Base-by-base conservation (phyloP, 2,329 filamentous ascomycete species). In the Neospermospora avenae region DNA sequence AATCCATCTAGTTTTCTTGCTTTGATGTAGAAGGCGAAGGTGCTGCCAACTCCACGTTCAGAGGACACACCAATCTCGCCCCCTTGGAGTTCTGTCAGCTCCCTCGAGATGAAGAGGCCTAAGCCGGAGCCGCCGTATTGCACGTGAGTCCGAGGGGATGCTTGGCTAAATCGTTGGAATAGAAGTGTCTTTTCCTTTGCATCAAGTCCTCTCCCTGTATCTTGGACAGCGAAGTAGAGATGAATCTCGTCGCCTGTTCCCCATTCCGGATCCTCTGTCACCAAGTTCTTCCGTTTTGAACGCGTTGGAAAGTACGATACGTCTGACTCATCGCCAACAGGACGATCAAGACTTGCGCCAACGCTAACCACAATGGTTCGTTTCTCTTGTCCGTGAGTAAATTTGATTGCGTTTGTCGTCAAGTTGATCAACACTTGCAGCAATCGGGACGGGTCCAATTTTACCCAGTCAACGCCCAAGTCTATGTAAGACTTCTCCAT, bases 401-500 rank as follows among this genome's bases (percentile, higher is more conserved):
- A 95, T 69, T 93, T 93, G 71, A 95, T 86, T 0, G 90, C 89
- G 68, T 93, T 93, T 4, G 89, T 91, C 5, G 90, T 84, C 1
- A 95, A 79, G 67, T 93, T 95, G 71, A 95, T 91, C 7, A 93
- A 77, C 1, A 93, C 88, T 72, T 95, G 90, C 48, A 90, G 81
- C 55, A 93, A 84, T 34, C 90, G 81, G 10, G 88, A 90, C 6
- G 90, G 89, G 70, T 93, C 90, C 42, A 93, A 77, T 64, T 82
- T 88, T 42, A 88, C 86, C 86, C 87, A 91, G 63, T 89, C 84
- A 34, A 92, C 78, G 2, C 79, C 79, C 49, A 91, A 74, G 16
- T 83, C 78, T 14, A 82, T 77, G 70, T 89, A 91, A 0, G 86
- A 86, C 46, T 86, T 80, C 66, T 90, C 85, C 42, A 92, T 81